Base-by-base conservation (phyloP, 345 rosid species). In the Limnanthes douglasii region DNA sequence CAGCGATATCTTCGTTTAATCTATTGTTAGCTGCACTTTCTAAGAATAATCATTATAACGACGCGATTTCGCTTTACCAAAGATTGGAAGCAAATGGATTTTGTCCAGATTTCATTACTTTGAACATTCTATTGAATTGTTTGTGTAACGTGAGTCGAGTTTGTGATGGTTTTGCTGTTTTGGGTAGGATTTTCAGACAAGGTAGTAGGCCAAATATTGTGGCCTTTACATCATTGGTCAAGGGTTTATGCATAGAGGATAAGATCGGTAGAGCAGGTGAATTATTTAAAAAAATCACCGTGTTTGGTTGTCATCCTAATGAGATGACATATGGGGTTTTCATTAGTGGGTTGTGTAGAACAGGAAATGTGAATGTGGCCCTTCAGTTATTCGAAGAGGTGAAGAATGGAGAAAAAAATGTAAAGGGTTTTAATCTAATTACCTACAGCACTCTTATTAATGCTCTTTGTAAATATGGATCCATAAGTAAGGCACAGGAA, bases 401-500 rank as follows among this genome's bases (percentile, higher is more conserved):
- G 32, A 10, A n/a, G 3, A 10, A 11, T 28, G 32, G 14, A 6
- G n/a, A n/a, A n/a, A 28, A 28, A 3, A 2, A 10, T 26, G 30
- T 11, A 3, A 6, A 2, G n/a, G 32, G 32, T 28, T 12, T 9
- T 28, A 28, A 28, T 28, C 32, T 4, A n/a, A n/a, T 48, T 31
- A 39, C 48, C 7, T 44, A 51, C 40, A 16, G 10, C 11, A 30
- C 31, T 18, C 31, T 60, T 39, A 45, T 65, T 13, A 40, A 65
- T 48, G 59, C 63, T 16, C 51, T 60, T 12, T 56, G 63, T 17
- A 61, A 55, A 31, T 34, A 50, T 39, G 67, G 54, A 3, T 29
- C 12, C 2, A 5, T 55, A 5, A 54, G 48, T 8, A 53, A 56
- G 51, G 61, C 72, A 1, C 36, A 45, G 12, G 48, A 53, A 43